These are phyloP conservation scores for Xylaria sp. DNA, from an alignment of 2,329 filamentous ascomycete genomes.

Conservation along the genomic window DNA sequence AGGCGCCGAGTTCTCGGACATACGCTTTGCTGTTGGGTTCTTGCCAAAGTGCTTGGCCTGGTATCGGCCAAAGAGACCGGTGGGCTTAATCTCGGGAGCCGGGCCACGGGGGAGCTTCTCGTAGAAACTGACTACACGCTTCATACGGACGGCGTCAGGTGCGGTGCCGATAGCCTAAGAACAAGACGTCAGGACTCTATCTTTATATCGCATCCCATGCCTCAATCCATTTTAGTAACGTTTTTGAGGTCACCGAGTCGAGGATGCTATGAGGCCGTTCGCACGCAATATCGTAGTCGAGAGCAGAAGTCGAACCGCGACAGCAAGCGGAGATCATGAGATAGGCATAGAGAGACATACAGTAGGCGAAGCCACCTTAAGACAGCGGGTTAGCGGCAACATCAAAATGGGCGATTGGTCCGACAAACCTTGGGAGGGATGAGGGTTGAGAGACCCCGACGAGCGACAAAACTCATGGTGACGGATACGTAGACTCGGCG, in stretches of 20 bases:
- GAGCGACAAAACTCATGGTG: slow-evolving; percentile 93
- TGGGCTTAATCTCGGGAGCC: slow-evolving; percentile 84
- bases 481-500: slow-evolving; percentile 47
- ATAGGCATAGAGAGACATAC: slow-evolving; percentile 65
- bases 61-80: slow-evolving; percentile 88
- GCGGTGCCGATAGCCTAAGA: slow-evolving; percentile 89
- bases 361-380: slow-evolving; percentile 82
- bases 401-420: slow-evolving; percentile 11
- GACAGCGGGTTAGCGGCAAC: slow-evolving; percentile 51
- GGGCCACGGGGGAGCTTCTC: slow-evolving; percentile 95
- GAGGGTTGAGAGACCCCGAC: slow-evolving; percentile 95
- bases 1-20: slow-evolving; percentile 54
- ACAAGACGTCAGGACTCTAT: slow-evolving; percentile 52
- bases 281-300: background rate
- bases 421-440: slow-evolving; percentile 91
- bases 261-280: background rate
- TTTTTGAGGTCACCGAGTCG: slow-evolving; percentile 6
- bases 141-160: slow-evolving; percentile 96
- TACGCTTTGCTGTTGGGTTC: slow-evolving; percentile 90
- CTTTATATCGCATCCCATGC: slow-evolving; percentile 17
- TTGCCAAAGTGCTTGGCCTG: slow-evolving; percentile 94
- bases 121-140: slow-evolving; percentile 98
- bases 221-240: background rate
- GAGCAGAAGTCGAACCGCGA: slow-evolving; percentile 2
- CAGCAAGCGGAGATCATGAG: slow-evolving; percentile 19